A percentile compares a stretch with the other conserved stretches of the same genome.
phyloP scores from a whole-genome alignment of 1,284 basidiomycete genomes.

The Porogramme epimiltina region DNA sequence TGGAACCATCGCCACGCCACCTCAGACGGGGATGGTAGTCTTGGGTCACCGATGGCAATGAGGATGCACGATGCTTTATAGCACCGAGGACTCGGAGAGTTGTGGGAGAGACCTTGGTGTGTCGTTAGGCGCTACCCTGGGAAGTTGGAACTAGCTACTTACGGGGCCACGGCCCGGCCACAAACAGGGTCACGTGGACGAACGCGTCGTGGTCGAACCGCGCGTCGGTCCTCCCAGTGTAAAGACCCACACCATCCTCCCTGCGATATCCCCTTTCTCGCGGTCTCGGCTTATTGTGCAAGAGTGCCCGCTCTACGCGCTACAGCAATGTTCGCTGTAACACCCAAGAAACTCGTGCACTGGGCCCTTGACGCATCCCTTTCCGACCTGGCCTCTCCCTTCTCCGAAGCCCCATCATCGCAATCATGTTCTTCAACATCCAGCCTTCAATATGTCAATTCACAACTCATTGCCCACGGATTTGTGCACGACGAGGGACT shows the following conservation, averaged over 20 bases:
- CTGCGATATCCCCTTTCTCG: background rate
- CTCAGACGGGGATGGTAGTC: too few relatives aligned
- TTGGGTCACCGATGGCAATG: too few relatives aligned
- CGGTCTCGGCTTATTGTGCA: too few relatives aligned
- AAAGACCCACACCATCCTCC: too few relatives aligned
- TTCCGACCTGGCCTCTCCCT: conserved; percentile 32
- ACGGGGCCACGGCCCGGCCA: too few relatives aligned
- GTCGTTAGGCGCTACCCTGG: too few relatives aligned
- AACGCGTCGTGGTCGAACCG: conserved; percentile 11
- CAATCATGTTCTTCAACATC: conserved; percentile 32
- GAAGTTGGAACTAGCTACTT: too few relatives aligned
- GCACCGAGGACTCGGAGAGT: too few relatives aligned
- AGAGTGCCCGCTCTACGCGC: too few relatives aligned
- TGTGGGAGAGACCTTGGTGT: too few relatives aligned
- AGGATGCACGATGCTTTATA: too few relatives aligned
- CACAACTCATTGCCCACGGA: conserved; percentile 80
- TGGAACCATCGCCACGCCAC: too few relatives aligned
- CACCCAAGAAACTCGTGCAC: conserved; percentile 34
- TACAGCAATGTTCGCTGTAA: conserved; percentile 14
- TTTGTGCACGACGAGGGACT: conserved; percentile 67
- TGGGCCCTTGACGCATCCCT: conserved; percentile 34
- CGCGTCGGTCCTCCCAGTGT: background rate
- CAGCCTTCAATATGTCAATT: conserved; percentile 69
- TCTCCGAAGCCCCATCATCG: conserved; percentile 29
- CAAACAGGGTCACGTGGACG: conserved; percentile 1